Evolutionary conservation across 1,284 basidiomycete species (phyloP), one percentile per base, ranked within the genome.

Genomic region (Cutaneotrichosporon arboriforme): DNA sequence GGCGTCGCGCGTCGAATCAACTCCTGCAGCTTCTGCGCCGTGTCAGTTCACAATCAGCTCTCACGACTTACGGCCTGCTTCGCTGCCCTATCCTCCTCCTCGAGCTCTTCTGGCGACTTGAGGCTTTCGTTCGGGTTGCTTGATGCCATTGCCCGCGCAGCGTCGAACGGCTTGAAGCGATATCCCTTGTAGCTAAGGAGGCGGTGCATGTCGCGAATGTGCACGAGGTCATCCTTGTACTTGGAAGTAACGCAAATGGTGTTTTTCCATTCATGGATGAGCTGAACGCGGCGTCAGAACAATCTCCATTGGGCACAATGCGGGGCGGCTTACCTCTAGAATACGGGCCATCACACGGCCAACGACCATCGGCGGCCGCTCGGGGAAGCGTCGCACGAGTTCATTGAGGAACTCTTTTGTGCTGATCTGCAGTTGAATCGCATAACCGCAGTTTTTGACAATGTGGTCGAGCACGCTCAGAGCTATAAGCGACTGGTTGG

Each of bases 351-450:
- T 97, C 60, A 96, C 88, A 14, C 91, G 86, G 7, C 90, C 89
- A 0, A 90, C 90, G 70, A 96, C 93, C 9, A 90, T 87, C 1
- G 96, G 94, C 3, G 94, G 94, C 39, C 94, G 84, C 76, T 99
- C 96, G 9, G 96, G 96, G 74, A 99, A 98, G 56, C 94, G 83
- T 42, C 93, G 85, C 22, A 99, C 96, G 67, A 99, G 87, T 74
- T 97, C 94, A 75, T 99, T 98, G 18, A 98, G 80, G 69, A 98
- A 99, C 71, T 97, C 96, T 72, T 99, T 98, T 21, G 96, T 98
- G n/a, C 88, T 82, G 64, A 98, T 88, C 74, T 98, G 94, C 21
- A 99, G 85, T 69, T 98, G 94, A 57, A 98, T 87, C 0, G 93
- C 85, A 76, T 98, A 98, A 65, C 94, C 94, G 70, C 93, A 97